phyloP scores from a whole-genome alignment of 306 rosid species.

The Quercus alba region DNA sequence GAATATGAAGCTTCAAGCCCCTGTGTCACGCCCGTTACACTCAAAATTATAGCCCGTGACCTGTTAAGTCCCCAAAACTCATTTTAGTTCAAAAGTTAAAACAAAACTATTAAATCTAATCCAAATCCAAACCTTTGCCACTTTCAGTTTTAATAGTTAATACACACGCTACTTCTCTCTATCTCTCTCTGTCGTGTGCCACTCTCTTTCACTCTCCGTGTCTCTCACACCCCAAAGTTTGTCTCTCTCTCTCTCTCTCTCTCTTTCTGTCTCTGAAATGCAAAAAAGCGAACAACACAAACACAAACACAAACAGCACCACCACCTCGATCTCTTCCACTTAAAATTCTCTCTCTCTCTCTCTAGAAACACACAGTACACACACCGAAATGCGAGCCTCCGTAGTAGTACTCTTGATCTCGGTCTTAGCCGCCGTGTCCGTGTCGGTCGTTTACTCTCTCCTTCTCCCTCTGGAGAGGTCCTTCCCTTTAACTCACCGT shows the following conservation, averaged over 20 bases:
- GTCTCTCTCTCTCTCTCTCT: constrained; percentile 2
- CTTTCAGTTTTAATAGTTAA: not conserved
- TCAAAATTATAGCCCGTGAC: too few species aligned
- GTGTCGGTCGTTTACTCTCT: constrained; percentile 39
- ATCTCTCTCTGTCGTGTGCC: not conserved
- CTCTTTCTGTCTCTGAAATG: constrained; percentile 33
- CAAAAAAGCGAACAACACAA: constrained; percentile 20
- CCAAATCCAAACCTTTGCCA: too few species aligned
- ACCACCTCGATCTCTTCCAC: constrained; percentile 26
- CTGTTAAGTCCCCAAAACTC: too few species aligned
- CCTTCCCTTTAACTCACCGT: constrained; percentile 43
- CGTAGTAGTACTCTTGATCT: constrained; percentile 17
- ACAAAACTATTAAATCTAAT: too few species aligned
- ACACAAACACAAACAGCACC: not conserved
- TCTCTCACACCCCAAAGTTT: constrained; percentile 3
- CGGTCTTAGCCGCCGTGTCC: constrained; percentile 18
- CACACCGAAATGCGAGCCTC: constrained; percentile 45
- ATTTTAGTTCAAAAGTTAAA: too few species aligned
- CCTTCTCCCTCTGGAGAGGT: constrained; percentile 60
- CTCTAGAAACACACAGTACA: not conserved
- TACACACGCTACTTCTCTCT: not conserved
- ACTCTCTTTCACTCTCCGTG: not conserved
- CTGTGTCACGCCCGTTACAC: too few species aligned
- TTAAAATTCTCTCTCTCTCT: not conserved
- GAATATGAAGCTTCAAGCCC: too few species aligned